Conservation (phyloP, 2,329 filamentous ascomycete species). For the Nannizziopsis barbatae region DNA sequence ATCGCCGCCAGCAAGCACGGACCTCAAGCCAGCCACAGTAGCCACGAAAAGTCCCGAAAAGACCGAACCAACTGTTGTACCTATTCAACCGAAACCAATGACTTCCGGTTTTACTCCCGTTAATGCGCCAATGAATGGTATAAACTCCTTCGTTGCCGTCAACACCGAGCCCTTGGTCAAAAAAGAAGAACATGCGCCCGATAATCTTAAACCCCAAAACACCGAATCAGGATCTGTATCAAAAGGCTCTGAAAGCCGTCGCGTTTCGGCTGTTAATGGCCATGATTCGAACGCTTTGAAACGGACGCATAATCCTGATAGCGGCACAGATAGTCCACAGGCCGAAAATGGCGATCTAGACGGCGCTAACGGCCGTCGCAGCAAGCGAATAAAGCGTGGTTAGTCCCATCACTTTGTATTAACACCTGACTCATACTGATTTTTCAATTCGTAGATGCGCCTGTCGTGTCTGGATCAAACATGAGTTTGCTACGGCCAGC, state of each 20-base stretch:
- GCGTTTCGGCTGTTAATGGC: conserved; percentile 44
- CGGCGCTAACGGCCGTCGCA: conserved; percentile 59
- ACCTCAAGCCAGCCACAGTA: conserved; percentile 45
- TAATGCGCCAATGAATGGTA: conserved; percentile 47
- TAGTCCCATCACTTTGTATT: neutral
- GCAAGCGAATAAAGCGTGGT: conserved; percentile 88
- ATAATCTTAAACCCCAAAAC: conserved; percentile 45
- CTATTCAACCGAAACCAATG: conserved; percentile 30
- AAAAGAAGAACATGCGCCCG: conserved; percentile 46
- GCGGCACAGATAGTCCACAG: conserved; percentile 32
- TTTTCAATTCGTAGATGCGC: conserved; percentile 37
- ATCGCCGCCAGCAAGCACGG: conserved; percentile 46
- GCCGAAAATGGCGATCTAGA: conserved; percentile 46
- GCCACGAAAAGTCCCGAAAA: conserved; percentile 23
- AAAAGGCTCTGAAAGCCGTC: conserved; percentile 45
- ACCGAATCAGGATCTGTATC: conserved; percentile 53
- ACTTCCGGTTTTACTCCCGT: conserved; percentile 58
- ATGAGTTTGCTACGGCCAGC: conserved; percentile 89
- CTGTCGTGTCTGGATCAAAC: conserved; percentile 88
- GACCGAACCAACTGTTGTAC: conserved; percentile 21
- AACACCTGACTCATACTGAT: conserved; percentile 14
- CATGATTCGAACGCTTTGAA: conserved; percentile 54
- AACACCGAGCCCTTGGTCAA: conserved; percentile 29
- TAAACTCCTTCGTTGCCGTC: conserved; percentile 42
- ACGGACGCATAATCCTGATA: conserved; percentile 58